Evolutionary conservation across 306 rosid species (phyloP).

Genomic region (Mimosa pudica): DNA sequence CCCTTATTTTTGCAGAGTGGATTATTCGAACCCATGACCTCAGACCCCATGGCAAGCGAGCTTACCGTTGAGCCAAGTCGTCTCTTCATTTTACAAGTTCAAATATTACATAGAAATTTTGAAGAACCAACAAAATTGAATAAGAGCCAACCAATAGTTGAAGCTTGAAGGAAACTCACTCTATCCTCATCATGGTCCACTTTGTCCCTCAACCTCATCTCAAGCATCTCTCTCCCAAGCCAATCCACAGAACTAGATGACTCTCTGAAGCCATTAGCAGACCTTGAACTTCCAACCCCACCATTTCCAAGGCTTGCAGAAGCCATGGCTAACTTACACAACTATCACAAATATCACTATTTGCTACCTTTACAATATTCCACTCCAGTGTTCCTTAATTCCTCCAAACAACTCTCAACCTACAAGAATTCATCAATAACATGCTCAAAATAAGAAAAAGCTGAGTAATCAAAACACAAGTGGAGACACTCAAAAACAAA

Average conservation of each 20-base stretch:
- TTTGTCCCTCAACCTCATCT: conserved; percentile 79
- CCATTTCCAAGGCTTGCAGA: conserved; percentile 91
- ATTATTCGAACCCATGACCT: too few species aligned
- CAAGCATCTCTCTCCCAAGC: conserved; percentile 99
- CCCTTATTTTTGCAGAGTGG: too few species aligned
- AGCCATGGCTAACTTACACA: conserved; percentile 55
- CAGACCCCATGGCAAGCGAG: too few species aligned
- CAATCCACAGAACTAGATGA: conserved; percentile 92
- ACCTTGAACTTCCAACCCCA: conserved; percentile 91
- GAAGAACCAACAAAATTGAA: conserved; percentile 16
- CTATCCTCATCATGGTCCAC: conserved; percentile 64
- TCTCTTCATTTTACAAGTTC: neutral
- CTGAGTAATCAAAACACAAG: neutral
- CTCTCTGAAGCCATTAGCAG: conserved; percentile 75
- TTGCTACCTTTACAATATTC: conserved; percentile 29
- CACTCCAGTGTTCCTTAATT: conserved; percentile 35
- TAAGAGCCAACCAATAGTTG: neutral
- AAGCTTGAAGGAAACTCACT: conserved; percentile 43
- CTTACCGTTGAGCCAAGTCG: too few species aligned
- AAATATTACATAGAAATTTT: conserved; percentile 18
- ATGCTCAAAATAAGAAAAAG: neutral
- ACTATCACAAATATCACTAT: conserved; percentile 31
- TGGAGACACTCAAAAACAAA: neutral
- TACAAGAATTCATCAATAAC: conserved; percentile 30
- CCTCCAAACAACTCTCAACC: conserved; percentile 44